Percentiles rank a stretch among this genome's conserved stretches.
Evolutionary conservation across 371 early-diverging fungal species (phyloP).

Genomic region (Mortierella sp.): DNA sequence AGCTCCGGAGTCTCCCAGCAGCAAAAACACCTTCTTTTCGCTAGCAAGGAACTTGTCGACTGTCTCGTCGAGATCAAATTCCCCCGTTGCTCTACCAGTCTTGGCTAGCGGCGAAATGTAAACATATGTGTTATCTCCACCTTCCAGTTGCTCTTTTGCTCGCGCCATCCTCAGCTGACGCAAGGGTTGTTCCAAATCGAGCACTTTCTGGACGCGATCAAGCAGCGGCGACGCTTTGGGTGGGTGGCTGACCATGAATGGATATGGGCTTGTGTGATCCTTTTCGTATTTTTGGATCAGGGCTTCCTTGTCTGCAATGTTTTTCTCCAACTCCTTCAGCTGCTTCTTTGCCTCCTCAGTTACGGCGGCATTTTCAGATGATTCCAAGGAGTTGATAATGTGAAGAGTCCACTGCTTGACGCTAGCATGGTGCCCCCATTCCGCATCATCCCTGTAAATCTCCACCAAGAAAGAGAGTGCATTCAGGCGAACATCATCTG

Average conservation of each 20-base stretch:
- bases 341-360: background rate
- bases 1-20: slow-evolving; percentile 22
- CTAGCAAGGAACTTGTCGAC: slow-evolving; percentile 7
- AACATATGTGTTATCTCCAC: background rate
- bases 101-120: slow-evolving; percentile 17
- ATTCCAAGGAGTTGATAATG: slow-evolving; percentile 5
- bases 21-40: slow-evolving; percentile 16
- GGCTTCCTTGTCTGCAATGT: background rate
- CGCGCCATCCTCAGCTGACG: slow-evolving; percentile 4
- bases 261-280: background rate
- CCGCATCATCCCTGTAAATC: slow-evolving; percentile 12
- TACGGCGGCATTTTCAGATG: background rate
- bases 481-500: background rate
- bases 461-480: slow-evolving; percentile 19
- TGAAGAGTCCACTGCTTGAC: slow-evolving; percentile 14
- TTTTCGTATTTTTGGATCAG: background rate
- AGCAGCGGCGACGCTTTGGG: background rate
- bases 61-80: background rate
- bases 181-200: background rate
- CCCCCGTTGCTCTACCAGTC: background rate
- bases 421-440: slow-evolving; percentile 3
- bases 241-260: background rate
- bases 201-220: background rate
- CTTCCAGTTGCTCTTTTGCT: background rate
- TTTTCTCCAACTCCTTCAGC: background rate